These are phyloP conservation scores for Clarireedia hainanense DNA, from an alignment of 2,329 filamentous ascomycete genomes.

Conservation along the genomic window DNA sequence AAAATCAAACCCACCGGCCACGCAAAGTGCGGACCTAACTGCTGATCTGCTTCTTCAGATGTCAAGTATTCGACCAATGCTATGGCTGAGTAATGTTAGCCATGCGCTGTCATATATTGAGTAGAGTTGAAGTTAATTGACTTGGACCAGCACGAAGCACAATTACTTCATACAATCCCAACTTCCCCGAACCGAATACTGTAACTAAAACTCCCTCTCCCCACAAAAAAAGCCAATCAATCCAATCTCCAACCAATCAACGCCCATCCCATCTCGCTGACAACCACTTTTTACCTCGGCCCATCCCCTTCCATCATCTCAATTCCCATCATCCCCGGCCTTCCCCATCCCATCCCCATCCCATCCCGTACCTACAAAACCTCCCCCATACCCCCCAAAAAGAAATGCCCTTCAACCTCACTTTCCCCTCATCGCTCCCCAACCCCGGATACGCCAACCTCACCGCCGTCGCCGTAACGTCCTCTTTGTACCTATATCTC, in stretches of 20 bases:
- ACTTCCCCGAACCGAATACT: too few species aligned
- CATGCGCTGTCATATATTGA: neutral
- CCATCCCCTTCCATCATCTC: too few species aligned
- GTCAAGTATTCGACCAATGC: conserved; percentile 30
- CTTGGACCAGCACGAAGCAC: neutral
- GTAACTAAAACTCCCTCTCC: too few species aligned
- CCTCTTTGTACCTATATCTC: neutral
- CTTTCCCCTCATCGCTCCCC: neutral
- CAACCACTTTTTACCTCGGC: too few species aligned
- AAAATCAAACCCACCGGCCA: conserved; percentile 25
- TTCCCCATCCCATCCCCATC: too few species aligned
- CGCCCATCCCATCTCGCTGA: too few species aligned
- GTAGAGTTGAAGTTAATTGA: neutral
- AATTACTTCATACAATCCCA: too few species aligned
- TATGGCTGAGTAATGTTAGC: conserved; percentile 20
- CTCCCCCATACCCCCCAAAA: neutral
- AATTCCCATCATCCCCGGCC: too few species aligned
- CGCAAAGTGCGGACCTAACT: conserved; percentile 22
- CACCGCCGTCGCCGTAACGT: neutral
- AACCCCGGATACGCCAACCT: conserved; percentile 2
- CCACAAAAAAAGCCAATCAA: too few species aligned
- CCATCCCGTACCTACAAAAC: too few species aligned
- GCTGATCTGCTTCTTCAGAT: conserved; percentile 25
- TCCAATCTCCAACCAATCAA: too few species aligned
- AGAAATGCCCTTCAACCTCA: neutral